Evolutionary conservation across 2,329 filamentous ascomycete genomes (phyloP).

Genomic region (Trichophyton equinum): DNA sequence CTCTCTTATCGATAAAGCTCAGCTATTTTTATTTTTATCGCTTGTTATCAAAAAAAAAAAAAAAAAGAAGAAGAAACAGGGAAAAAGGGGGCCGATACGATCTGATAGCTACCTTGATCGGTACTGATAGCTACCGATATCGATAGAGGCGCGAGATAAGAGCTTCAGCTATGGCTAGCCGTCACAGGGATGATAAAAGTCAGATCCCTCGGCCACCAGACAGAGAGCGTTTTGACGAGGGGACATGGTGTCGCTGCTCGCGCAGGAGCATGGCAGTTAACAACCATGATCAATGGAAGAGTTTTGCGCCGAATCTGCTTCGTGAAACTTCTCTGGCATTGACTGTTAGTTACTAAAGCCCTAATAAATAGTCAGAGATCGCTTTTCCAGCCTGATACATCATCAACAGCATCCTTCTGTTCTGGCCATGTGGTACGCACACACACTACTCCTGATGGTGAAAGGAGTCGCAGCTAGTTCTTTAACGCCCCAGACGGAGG

Average conservation of each 20-base stretch:
- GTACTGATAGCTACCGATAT: not conserved
- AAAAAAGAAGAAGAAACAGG: not conserved
- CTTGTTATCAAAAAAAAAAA: not conserved
- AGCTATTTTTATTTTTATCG: not conserved
- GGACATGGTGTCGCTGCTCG: not conserved
- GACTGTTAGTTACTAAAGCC: not conserved
- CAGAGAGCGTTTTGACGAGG: not conserved
- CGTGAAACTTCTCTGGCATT: not conserved
- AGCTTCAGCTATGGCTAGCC: not conserved
- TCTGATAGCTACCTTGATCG: not conserved
- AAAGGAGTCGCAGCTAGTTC: not conserved
- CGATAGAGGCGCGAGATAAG: not conserved
- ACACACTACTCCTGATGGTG: too few species aligned
- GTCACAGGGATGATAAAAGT: not conserved
- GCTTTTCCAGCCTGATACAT: not conserved
- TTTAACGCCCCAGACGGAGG: not conserved
- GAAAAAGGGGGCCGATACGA: not conserved
- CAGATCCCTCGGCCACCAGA: not conserved
- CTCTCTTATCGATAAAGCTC: constrained; percentile 30
- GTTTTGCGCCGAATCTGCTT: too few species aligned
- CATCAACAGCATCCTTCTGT: not conserved
- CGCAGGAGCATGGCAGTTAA: not conserved
- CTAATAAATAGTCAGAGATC: not conserved
- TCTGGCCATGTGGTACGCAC: not conserved
- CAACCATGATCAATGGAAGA: not conserved